Evolutionary conservation across 73 alveolate genomes (phyloP).

Genomic region (Diophrys sp.): DNA sequence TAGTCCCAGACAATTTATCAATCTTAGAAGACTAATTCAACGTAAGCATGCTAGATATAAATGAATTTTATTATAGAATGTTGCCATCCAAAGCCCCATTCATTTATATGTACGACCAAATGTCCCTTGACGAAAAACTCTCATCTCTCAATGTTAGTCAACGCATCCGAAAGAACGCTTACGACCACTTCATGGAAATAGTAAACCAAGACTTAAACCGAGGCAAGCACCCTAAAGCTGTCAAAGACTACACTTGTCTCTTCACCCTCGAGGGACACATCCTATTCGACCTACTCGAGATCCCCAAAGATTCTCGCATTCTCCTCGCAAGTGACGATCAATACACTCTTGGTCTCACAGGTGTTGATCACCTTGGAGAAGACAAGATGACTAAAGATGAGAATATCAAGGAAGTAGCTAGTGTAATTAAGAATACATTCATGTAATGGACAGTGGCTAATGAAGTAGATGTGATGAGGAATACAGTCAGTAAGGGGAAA

Average conservation of each 20-base stretch:
- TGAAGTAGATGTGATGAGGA: not conserved
- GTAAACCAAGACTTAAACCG: not conserved
- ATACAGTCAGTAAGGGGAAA: not conserved
- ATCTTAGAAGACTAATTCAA: not conserved
- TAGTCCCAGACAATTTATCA: not conserved
- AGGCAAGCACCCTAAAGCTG: not conserved
- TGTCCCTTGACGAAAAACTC: not conserved
- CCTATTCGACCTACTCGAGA: not conserved
- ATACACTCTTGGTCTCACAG: not conserved
- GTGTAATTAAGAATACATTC: not conserved
- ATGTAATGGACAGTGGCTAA: not conserved
- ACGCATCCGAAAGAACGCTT: not conserved
- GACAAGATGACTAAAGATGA: not conserved
- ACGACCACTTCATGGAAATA: not conserved
- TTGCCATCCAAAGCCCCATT: not conserved
- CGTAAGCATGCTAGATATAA: not conserved
- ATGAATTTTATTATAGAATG: not conserved
- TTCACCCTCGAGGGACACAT: not conserved
- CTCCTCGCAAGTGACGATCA: not conserved
- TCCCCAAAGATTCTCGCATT: not conserved
- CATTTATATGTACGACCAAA: not conserved
- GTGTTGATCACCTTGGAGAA: not conserved
- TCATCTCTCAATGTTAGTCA: not conserved
- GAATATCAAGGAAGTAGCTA: not conserved
- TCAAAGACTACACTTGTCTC: not conserved